Percentiles rank a stretch among this genome's conserved stretches.
Evolutionary conservation across 805 yeast species (phyloP).

Genomic region (Dipodascus albidus): DNA sequence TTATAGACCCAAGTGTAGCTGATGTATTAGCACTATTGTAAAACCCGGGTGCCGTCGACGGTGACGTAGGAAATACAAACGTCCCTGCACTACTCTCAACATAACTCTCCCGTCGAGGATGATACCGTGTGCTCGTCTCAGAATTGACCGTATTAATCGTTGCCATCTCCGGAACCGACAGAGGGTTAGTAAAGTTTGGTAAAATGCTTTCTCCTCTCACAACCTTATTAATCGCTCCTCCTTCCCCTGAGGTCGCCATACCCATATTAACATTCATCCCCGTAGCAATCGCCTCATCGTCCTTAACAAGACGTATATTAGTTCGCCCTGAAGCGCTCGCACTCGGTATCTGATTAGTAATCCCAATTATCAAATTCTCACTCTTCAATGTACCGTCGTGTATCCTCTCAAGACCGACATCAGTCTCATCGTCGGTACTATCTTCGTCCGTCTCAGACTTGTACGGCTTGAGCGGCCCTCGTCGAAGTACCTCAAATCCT

Average conservation of each 20-base stretch:
- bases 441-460: background rate
- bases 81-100: background rate
- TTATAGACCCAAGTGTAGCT: no score
- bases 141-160: no score
- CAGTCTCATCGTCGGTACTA: background rate
- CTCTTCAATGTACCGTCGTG: background rate
- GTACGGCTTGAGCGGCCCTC: conserved; percentile 13
- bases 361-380: background rate
- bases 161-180: no score
- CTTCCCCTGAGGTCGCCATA: background rate
- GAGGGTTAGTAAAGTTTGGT: background rate
- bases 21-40: no score
- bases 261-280: background rate
- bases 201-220: background rate
- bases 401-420: background rate
- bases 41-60: no score
- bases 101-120: background rate
- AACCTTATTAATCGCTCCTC: background rate
- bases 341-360: background rate
- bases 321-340: background rate
- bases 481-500: conserved; percentile 14
- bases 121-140: background rate
- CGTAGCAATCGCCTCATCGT: background rate
- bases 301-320: background rate
- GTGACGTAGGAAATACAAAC: background rate